Evolutionary conservation across 192 early-diverging fungal genomes (phyloP).

Genomic region (Endogone sp.): DNA sequence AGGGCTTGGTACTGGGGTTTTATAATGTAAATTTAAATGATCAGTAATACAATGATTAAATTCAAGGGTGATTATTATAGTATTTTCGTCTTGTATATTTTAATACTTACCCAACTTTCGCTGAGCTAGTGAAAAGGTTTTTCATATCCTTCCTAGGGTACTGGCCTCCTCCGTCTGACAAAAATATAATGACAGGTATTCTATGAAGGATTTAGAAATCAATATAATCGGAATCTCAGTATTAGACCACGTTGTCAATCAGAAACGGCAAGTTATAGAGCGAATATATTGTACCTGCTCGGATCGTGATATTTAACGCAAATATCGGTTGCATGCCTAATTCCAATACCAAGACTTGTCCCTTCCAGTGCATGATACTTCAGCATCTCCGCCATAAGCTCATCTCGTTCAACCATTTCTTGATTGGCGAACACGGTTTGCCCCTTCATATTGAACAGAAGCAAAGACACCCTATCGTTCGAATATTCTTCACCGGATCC

Average conservation of each 20-base stretch:
- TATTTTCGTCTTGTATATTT: too few relatives aligned
- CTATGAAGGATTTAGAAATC: neutral
- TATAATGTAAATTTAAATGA: too few relatives aligned
- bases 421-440: slow-evolving; percentile 2
- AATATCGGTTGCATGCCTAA: neutral
- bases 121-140: neutral
- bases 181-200: slow-evolving; percentile 14
- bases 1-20: too few relatives aligned
- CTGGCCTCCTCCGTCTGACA: slow-evolving; percentile 11
- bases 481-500: neutral
- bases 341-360: neutral
- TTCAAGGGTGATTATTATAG: too few relatives aligned
- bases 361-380: neutral
- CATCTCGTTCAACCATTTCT: neutral
- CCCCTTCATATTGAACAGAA: slow-evolving; percentile 3
- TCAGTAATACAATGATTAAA: too few relatives aligned
- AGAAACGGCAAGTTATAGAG: neutral
- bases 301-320: slow-evolving; percentile 6
- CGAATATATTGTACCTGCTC: slow-evolving; percentile 1
- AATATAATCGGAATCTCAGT: neutral
- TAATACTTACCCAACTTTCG: neutral
- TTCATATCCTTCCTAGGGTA: neutral
- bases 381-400: slow-evolving; percentile 9
- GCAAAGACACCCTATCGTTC: slow-evolving; percentile 14
- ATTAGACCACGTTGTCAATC: neutral